Conservation (phyloP, 1,284 basidiomycete genomes). For the Hypsizygus ulmarius region DNA sequence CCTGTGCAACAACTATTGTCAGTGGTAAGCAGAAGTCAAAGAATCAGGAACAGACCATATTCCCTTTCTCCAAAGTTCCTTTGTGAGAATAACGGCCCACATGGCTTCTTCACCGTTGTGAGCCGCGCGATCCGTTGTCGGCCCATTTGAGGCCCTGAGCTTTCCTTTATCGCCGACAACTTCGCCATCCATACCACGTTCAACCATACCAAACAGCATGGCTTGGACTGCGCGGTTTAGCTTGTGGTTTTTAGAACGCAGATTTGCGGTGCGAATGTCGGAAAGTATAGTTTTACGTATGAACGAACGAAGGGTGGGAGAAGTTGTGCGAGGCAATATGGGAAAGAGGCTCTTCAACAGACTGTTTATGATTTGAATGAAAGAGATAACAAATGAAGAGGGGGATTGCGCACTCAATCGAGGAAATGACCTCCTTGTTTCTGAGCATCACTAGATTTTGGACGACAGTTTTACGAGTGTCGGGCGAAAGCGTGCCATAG, state of each 20-base stretch:
- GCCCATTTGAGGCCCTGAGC: slow-evolving; percentile 42
- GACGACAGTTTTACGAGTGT: slow-evolving; percentile 80
- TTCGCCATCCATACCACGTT: slow-evolving; percentile 83
- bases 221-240: slow-evolving; percentile 96
- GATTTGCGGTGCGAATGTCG: slow-evolving; percentile 92
- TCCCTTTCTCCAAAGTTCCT: slow-evolving; percentile 93
- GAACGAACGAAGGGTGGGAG: slow-evolving; percentile 76
- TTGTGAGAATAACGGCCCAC: slow-evolving; percentile 95
- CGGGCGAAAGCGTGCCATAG: slow-evolving; percentile 70
- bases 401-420: slow-evolving; percentile 72
- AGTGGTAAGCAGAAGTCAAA: background rate
- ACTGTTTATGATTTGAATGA: slow-evolving; percentile 41
- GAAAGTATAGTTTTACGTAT: slow-evolving; percentile 97
- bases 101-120: slow-evolving; percentile 83
- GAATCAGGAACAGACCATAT: slow-evolving; percentile 67
- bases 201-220: slow-evolving; percentile 95
- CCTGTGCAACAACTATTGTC: slow-evolving; percentile 40
- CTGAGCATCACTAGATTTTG: slow-evolving; percentile 91
- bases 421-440: slow-evolving; percentile 90
- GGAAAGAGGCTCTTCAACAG: slow-evolving; percentile 92
- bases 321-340: slow-evolving; percentile 87
- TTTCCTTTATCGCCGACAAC: slow-evolving; percentile 82
- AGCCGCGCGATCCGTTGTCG: slow-evolving; percentile 41
- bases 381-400: slow-evolving; percentile 1
- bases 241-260: slow-evolving; percentile 89